phyloP scores from a whole-genome alignment of 768 basidiomycete species.

The Russula olivacea region DNA sequence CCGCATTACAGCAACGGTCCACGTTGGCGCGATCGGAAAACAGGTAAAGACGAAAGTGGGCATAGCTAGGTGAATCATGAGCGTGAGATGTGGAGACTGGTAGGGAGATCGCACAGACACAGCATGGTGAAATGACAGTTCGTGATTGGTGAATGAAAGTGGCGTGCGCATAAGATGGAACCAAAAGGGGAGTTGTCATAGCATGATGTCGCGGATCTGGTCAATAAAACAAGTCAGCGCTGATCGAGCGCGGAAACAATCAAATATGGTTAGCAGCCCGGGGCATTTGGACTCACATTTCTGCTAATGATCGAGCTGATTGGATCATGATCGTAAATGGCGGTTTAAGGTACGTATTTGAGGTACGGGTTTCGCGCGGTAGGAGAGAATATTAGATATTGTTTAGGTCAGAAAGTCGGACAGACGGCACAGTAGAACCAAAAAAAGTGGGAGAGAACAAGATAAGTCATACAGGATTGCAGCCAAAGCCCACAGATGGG shows the following conservation, averaged over 20 bases:
- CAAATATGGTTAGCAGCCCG: conserved; percentile 5
- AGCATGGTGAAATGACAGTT: not conserved
- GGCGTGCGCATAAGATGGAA: not conserved
- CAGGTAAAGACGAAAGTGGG: not conserved
- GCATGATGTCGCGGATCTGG: conserved; percentile 49
- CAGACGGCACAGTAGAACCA: conserved; percentile 22
- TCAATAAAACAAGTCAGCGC: conserved; percentile 17
- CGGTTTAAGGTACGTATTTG: conserved; percentile 22
- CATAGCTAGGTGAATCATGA: not conserved
- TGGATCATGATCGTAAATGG: conserved; percentile 16
- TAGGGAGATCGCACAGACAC: not conserved
- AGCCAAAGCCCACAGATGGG: conserved; percentile 12
- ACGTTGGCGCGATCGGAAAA: not conserved
- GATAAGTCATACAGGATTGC: conserved; percentile 20
- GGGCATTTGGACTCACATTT: conserved; percentile 55
- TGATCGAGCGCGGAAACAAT: conserved; percentile 3
- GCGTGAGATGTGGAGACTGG: not conserved
- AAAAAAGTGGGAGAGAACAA: conserved; percentile 15
- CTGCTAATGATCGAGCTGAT: conserved; percentile 61
- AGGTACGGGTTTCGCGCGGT: conserved; percentile 25
- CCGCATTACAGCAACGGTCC: not conserved
- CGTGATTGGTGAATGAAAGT: not conserved
- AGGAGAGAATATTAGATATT: conserved; percentile 27
- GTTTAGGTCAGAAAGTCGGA: conserved; percentile 31
- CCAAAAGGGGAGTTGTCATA: conserved; percentile 31